Evolutionary conservation across 768 basidiomycete genomes (phyloP), one percentile per base, ranked within the genome.

Genomic region (Tricholoma flavovirens): DNA sequence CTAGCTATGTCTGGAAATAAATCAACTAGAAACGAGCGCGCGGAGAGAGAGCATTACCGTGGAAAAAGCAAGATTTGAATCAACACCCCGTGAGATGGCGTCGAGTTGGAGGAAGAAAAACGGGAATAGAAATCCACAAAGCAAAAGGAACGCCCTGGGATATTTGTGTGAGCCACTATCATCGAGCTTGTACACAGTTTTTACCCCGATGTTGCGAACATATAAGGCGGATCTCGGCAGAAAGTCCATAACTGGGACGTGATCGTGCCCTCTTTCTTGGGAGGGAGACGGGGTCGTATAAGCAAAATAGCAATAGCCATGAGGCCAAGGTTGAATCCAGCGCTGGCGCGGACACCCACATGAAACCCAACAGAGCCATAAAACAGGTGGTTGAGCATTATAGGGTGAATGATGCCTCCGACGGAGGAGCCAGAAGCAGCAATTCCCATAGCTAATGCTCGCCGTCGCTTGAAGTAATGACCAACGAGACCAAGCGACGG

Each of bases 71-170:
- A 84, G 69, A 17, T 65, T 67, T 3, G 73, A 64, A 15, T 70
- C 64, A 35, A 81, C 69, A 1, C 77, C 76, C 53, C 80, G 78
- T 33, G 72, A 67, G 19, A 79, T 69, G 0, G 83, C 74, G 56
- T 79, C 75, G 11, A 84, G 66, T 59, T 86, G 84, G 8, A 84
- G 60, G 62, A 79, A 84, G 66, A 81, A 84, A 17, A 81, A 68
- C 0, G 82, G 81, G 42, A 74, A 79, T 55, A 73, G 82, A 19
- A 79, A 60, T 5, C 76, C 78, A 2, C 63, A 58, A 4, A 75
- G 57, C 15, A 73, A 67, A 45, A 70, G 59, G n/a, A 72, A 59
- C 12, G 71, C 69, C 21, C 76, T 77, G n/a, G 17, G 26, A 53
- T 15, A 24, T 26, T 21, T 26, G 5, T 26, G 24, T 26, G 9